Percentiles rank a stretch among this genome's conserved stretches.
phyloP scores from a whole-genome alignment of 306 rosid species.

The Acacia confusa region DNA sequence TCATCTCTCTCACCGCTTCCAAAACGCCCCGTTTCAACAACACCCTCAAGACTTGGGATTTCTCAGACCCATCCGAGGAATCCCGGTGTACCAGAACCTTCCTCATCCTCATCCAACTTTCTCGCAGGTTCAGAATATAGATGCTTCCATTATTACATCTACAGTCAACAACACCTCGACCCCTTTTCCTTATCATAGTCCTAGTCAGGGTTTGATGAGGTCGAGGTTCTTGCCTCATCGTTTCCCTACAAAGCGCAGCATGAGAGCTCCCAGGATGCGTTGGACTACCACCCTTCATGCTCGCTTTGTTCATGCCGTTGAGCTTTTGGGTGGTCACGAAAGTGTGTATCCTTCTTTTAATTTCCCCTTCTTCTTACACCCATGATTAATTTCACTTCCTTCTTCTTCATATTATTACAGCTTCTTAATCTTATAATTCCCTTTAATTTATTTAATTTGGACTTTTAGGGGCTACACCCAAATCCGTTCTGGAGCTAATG shows the following conservation, averaged over 20 bases:
- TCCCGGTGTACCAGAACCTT: slow-evolving; percentile 85
- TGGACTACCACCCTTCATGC: slow-evolving; percentile 98
- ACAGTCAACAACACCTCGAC: slow-evolving; percentile 1
- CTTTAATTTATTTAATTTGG: neutral
- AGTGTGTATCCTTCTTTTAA: slow-evolving; percentile 46
- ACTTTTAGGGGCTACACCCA: slow-evolving; percentile 89
- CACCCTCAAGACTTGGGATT: slow-evolving; percentile 58
- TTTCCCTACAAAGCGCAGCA: slow-evolving; percentile 87
- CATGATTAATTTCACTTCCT: slow-evolving; percentile 11
- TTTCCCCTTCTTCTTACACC: slow-evolving; percentile 9
- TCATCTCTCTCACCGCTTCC: slow-evolving; percentile 31
- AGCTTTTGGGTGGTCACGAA: slow-evolving; percentile 97
- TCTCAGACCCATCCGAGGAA: slow-evolving; percentile 92
- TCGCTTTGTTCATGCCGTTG: slow-evolving; percentile 97
- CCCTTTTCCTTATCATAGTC: slow-evolving; percentile 47
- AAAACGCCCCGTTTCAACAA: slow-evolving; percentile 17
- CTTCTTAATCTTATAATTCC: slow-evolving; percentile 16
- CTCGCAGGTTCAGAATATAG: slow-evolving; percentile 6
- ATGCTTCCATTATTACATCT: slow-evolving; percentile 15
- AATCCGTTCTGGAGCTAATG: slow-evolving; percentile 99
- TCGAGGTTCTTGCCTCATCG: slow-evolving; percentile 75
- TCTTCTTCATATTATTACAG: neutral
- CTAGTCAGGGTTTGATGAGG: slow-evolving; percentile 61
- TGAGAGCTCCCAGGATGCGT: slow-evolving; percentile 98
- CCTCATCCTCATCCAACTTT: slow-evolving; percentile 40